phyloP scores from a whole-genome alignment of 768 basidiomycete genomes.

The Strobilomyces confusus region DNA sequence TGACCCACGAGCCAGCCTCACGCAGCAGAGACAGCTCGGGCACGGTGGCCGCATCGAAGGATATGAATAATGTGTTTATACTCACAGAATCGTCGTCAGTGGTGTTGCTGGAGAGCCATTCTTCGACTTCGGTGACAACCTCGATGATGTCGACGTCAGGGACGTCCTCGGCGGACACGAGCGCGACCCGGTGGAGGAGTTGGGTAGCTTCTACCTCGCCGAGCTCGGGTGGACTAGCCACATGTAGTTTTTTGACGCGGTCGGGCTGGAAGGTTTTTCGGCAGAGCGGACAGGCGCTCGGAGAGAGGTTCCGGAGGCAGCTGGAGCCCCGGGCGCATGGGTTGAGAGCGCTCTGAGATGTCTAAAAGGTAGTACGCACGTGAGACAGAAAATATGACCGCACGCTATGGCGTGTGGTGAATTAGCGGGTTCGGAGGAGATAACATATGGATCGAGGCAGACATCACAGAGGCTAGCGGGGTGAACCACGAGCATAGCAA shows the following conservation, averaged over 20 bases:
- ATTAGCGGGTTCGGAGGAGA: conserved; percentile 45
- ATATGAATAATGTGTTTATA: conserved; percentile 8
- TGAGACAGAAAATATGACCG: conserved; percentile 71
- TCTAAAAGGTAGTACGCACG: conserved; percentile 40
- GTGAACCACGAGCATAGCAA: conserved; percentile 59
- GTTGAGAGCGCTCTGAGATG: conserved; percentile 11
- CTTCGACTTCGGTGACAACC: conserved; percentile 45
- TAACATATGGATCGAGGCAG: conserved; percentile 59
- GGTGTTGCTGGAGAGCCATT: conserved; percentile 45
- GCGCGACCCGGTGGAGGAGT: conserved; percentile 34
- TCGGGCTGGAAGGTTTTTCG: conserved; percentile 56
- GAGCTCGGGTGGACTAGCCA: conserved; percentile 43
- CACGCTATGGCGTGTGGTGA: conserved; percentile 71
- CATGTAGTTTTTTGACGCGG: conserved; percentile 63
- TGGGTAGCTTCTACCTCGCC: conserved; percentile 35
- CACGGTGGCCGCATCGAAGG: not conserved
- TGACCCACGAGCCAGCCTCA: not conserved
- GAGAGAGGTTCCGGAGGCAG: conserved; percentile 49
- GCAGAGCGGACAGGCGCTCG: conserved; percentile 62
- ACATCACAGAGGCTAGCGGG: conserved; percentile 73
- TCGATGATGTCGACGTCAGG: conserved; percentile 34
- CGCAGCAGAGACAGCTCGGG: not conserved
- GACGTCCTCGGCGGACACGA: conserved; percentile 32
- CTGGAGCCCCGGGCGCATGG: conserved; percentile 31
- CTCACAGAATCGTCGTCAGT: conserved; percentile 33